Conservation (phyloP, 805 yeast genomes). For the Saccharomycopsis babjevae region DNA sequence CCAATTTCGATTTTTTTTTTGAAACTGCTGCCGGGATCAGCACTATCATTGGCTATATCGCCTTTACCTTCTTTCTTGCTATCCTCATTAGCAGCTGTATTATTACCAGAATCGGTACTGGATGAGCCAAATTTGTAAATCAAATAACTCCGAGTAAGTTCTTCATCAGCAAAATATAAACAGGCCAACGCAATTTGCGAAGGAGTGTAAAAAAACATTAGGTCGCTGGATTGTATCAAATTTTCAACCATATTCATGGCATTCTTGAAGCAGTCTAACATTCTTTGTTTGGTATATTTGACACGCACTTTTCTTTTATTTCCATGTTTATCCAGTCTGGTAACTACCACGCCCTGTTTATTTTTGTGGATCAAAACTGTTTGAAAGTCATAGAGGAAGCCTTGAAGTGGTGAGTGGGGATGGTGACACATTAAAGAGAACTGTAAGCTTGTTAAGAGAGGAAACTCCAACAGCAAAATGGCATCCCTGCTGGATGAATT, state of each 20-base stretch:
- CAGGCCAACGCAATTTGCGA: conserved; percentile 94
- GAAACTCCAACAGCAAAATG: conserved; percentile 71
- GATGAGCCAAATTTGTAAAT: conserved; percentile 40
- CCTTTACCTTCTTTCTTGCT: conserved; percentile 14
- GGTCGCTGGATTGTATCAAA: conserved; percentile 71
- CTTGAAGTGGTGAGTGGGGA: conserved; percentile 84
- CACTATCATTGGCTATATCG: conserved; percentile 15
- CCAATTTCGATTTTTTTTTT: not conserved
- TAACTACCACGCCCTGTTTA: conserved; percentile 16
- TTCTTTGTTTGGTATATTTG: conserved; percentile 8
- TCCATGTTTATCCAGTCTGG: conserved; percentile 5
- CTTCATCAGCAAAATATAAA: conserved; percentile 55
- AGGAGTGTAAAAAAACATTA: conserved; percentile 70
- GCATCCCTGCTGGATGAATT: conserved; percentile 50
- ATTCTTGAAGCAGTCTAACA: conserved; percentile 25
- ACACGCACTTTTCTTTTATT: conserved; percentile 17
- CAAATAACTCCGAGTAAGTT: conserved; percentile 56
- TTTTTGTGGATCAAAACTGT: conserved; percentile 31
- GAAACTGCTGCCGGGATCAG: conserved; percentile 8
- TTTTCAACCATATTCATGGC: conserved; percentile 62
- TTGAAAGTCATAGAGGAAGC: conserved; percentile 88
- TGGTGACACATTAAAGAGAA: conserved; percentile 83
- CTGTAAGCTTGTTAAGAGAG: conserved; percentile 57
- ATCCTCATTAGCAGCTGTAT: conserved; percentile 15
- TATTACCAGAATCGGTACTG: not conserved